These are phyloP conservation scores for Sugiyamaella mastotermitis DNA, from an alignment of 805 yeast species.

Conservation along the genomic window DNA sequence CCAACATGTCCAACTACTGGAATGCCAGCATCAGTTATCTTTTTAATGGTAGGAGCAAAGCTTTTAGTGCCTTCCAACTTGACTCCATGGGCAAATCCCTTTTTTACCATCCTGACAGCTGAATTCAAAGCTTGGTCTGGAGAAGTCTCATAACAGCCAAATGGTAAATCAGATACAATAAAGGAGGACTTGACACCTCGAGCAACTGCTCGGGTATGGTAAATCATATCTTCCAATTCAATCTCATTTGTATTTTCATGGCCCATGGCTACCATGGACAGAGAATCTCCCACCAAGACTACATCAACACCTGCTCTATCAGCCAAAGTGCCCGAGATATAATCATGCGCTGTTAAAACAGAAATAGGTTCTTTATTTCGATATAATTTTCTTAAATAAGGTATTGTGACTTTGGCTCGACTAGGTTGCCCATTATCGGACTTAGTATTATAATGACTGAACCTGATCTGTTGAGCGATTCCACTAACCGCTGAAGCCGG, in stretches of 20 bases:
- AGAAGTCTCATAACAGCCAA: slow-evolving; percentile 73
- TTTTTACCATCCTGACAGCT: slow-evolving; percentile 48
- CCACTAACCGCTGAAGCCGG: too few species aligned
- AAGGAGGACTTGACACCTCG: slow-evolving; percentile 64
- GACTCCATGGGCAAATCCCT: slow-evolving; percentile 58
- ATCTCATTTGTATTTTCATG: slow-evolving; percentile 61
- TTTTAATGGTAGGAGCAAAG: slow-evolving; percentile 46
- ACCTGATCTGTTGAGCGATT: slow-evolving; percentile 3
- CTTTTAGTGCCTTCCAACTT: slow-evolving; percentile 80
- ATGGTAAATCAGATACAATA: slow-evolving; percentile 80
- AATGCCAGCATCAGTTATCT: slow-evolving; percentile 62
- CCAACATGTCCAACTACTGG: slow-evolving; percentile 93
- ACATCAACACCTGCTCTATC: slow-evolving; percentile 62
- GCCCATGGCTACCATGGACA: slow-evolving; percentile 89
- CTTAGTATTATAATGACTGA: slow-evolving; percentile 17
- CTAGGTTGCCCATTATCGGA: slow-evolving; percentile 2
- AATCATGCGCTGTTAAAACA: slow-evolving; percentile 87
- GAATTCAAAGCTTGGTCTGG: slow-evolving; percentile 56
- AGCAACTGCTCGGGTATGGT: slow-evolving; percentile 67
- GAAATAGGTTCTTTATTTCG: slow-evolving; percentile 36
- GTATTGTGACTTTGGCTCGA: slow-evolving; percentile 35
- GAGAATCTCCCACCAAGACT: slow-evolving; percentile 81
- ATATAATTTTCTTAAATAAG: slow-evolving; percentile 35
- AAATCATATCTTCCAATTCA: slow-evolving; percentile 68
- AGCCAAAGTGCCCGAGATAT: slow-evolving; percentile 66